Evolutionary conservation across 2,329 filamentous ascomycete genomes (phyloP).

Genomic region (Ophiostoma novo-ulmi): DNA sequence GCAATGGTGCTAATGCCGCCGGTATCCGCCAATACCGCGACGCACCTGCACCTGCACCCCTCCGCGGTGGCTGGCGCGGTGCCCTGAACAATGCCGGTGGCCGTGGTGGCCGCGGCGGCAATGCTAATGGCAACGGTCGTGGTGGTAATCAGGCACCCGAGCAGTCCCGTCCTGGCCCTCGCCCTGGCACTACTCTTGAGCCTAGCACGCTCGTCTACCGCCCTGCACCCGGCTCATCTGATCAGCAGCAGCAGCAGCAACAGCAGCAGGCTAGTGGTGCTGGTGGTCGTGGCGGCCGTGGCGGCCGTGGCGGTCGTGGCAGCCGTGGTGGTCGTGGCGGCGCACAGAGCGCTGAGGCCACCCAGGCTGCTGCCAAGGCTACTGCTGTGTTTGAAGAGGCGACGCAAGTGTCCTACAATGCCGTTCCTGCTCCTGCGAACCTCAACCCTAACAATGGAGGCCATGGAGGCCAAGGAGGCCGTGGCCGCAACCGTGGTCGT

Average conservation of each 20-base stretch:
- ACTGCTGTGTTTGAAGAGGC: slow-evolving; percentile 30
- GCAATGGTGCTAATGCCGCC: slow-evolving; percentile 35
- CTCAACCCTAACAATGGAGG: slow-evolving; percentile 45
- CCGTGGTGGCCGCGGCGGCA: slow-evolving; percentile 35
- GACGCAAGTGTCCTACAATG: slow-evolving; percentile 43
- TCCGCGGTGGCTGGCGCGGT: slow-evolving; percentile 55
- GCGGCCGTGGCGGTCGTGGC: slow-evolving; percentile 19
- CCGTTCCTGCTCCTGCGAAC: slow-evolving; percentile 56
- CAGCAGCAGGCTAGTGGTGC: slow-evolving; percentile 21
- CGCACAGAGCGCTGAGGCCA: neutral
- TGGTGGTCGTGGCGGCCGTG: slow-evolving; percentile 18
- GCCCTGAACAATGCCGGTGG: slow-evolving; percentile 46
- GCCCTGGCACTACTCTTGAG: slow-evolving; percentile 38
- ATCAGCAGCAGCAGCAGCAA: slow-evolving; percentile 24
- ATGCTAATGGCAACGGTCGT: slow-evolving; percentile 31
- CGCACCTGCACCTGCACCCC: slow-evolving; percentile 49
- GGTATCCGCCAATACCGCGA: slow-evolving; percentile 56
- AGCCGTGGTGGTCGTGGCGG: slow-evolving; percentile 17
- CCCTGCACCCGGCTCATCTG: slow-evolving; percentile 27
- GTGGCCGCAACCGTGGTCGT: slow-evolving; percentile 37
- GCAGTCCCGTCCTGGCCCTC: slow-evolving; percentile 27
- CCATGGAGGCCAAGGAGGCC: slow-evolving; percentile 39
- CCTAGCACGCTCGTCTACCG: slow-evolving; percentile 53
- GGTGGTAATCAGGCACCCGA: slow-evolving; percentile 32
- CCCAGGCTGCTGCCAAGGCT: slow-evolving; percentile 6